Evolutionary conservation across 2,329 filamentous ascomycete genomes (phyloP).

Genomic region (Aspergillus phoenicis): DNA sequence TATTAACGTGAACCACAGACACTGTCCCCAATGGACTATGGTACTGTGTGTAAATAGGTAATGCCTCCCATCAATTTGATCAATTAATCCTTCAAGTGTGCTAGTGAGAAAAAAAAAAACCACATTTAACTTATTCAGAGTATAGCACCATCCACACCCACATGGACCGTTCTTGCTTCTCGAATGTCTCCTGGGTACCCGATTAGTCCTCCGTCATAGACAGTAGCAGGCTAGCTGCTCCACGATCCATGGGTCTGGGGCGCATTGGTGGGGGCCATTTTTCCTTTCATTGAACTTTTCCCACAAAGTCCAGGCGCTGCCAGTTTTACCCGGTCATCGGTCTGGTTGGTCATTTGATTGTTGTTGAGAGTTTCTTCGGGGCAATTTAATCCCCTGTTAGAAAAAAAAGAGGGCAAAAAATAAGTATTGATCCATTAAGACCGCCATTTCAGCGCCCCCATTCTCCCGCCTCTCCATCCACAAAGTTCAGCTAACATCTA

Average conservation of each 20-base stretch:
- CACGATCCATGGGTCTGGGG: constrained; percentile 19
- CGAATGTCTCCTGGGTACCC: constrained; percentile 1
- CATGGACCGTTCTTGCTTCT: constrained; percentile 6
- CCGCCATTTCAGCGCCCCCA: constrained; percentile 6
- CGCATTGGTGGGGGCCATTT: constrained; percentile 17
- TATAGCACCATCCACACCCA: constrained; percentile 4
- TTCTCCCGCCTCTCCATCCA: too few species aligned
- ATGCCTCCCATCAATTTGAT: background rate
- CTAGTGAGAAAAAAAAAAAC: too few species aligned
- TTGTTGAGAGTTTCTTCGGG: background rate
- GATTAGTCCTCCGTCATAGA: constrained; percentile 9
- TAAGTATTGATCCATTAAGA: background rate
- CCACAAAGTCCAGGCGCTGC: constrained; percentile 4
- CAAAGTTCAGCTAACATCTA: background rate
- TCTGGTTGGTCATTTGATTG: background rate
- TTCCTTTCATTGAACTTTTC: constrained; percentile 9
- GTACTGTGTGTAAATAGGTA: background rate
- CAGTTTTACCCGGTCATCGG: background rate
- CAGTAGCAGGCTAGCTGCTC: constrained; percentile 9
- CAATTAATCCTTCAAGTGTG: background rate
- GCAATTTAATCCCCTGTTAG: background rate
- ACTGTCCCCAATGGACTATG: background rate
- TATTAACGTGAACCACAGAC: constrained; percentile 2
- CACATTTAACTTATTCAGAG: background rate
- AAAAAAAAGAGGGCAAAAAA: background rate